phyloP scores from a whole-genome alignment of 495 filamentous ascomycete genomes.

The Aspergillus haitiensis region DNA sequence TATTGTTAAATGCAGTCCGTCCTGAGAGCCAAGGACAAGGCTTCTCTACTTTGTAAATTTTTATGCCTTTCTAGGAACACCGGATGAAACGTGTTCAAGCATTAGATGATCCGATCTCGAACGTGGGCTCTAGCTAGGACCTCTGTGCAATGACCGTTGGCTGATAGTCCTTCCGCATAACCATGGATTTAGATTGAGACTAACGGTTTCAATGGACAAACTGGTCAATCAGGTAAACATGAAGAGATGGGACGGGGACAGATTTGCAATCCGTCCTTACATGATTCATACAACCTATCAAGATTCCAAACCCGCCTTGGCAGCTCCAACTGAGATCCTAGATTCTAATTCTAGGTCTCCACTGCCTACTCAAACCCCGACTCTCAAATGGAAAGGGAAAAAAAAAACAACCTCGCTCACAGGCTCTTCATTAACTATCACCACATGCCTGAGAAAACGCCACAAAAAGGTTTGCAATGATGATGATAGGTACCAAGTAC shows the following conservation, averaged over 20 bases:
- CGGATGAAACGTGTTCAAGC: conserved; percentile 13
- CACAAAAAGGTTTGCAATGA: too few species aligned
- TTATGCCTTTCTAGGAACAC: neutral
- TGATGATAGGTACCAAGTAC: too few species aligned
- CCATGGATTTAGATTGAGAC: neutral
- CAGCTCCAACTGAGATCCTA: neutral
- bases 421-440: too few species aligned
- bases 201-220: neutral
- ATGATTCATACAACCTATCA: conserved; percentile 1
- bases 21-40: too few species aligned
- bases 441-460: too few species aligned
- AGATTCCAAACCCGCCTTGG: neutral
- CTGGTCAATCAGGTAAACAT: neutral
- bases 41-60: neutral
- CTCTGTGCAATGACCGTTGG: conserved; percentile 1
- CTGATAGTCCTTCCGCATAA: neutral
- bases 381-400: too few species aligned
- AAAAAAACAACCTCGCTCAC: too few species aligned
- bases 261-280: neutral
- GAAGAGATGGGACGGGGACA: neutral
- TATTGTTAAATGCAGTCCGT: too few species aligned
- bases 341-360: too few species aligned
- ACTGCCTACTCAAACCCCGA: too few species aligned
- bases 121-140: neutral
- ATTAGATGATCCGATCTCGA: conserved; percentile 10